Evolutionary conservation across 495 filamentous ascomycete genomes (phyloP).

Genomic region (Penicillium cosmopolitanum): DNA sequence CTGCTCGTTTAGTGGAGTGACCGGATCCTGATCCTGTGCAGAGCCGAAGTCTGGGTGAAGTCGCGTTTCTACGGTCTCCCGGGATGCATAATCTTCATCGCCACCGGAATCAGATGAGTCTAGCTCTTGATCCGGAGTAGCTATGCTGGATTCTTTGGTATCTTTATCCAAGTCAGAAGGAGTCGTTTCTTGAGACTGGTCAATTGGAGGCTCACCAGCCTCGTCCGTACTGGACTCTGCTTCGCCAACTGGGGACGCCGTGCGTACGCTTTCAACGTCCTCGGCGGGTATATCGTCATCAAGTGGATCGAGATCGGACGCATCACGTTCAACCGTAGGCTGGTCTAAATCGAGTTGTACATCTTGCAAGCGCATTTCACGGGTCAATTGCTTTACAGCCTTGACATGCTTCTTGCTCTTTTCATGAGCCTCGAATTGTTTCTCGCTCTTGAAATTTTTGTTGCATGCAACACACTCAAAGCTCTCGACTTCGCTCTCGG

Average conservation of each 20-base stretch:
- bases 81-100: constrained; percentile 51
- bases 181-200: neutral
- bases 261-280: neutral
- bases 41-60: constrained; percentile 19
- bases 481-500: constrained; percentile 55
- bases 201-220: neutral
- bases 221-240: neutral
- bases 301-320: neutral
- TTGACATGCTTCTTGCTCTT: constrained; percentile 95
- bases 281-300: neutral
- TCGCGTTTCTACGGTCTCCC: constrained; percentile 46
- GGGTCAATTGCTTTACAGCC: constrained; percentile 74
- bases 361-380: constrained; percentile 83
- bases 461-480: constrained; percentile 91
- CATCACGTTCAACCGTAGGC: neutral
- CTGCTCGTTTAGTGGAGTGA: constrained; percentile 26
- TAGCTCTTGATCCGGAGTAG: too few species aligned
- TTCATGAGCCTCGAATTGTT: constrained; percentile 91
- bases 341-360: constrained; percentile 39
- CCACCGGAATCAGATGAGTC: constrained; percentile 10
- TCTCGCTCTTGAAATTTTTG: constrained; percentile 93
- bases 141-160: neutral
- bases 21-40: constrained; percentile 7
- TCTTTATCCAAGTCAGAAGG: constrained; percentile 8
- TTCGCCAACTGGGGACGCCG: too few species aligned